Conservation (phyloP, 805 yeast genomes). For the Schwanniomyces yamadae region DNA sequence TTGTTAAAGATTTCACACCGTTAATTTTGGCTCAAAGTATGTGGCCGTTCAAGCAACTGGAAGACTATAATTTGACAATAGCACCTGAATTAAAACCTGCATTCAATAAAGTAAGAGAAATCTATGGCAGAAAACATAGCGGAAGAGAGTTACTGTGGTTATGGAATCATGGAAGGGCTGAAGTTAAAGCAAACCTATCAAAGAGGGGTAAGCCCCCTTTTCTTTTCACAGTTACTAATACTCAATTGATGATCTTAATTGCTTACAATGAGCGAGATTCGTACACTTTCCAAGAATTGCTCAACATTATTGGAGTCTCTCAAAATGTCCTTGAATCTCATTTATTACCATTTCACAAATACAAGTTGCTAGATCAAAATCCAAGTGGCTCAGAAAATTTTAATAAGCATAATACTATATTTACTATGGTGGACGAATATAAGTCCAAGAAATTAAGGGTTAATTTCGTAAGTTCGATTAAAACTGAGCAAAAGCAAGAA, state of each 20-base stretch:
- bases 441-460: slow-evolving; percentile 81
- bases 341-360: slow-evolving; percentile 74
- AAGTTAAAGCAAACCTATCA: slow-evolving; percentile 80
- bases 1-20: slow-evolving; percentile 55
- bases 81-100: slow-evolving; percentile 69
- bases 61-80: slow-evolving; percentile 46
- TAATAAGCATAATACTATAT: slow-evolving; percentile 47
- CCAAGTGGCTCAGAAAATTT: slow-evolving; percentile 62
- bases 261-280: slow-evolving; percentile 75
- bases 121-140: slow-evolving; percentile 72
- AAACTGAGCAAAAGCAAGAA: slow-evolving; percentile 65
- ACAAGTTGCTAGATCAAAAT: slow-evolving; percentile 65
- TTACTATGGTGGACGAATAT: slow-evolving; percentile 75
- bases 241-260: slow-evolving; percentile 81
- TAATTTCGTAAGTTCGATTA: slow-evolving; percentile 65
- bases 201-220: slow-evolving; percentile 81
- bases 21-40: slow-evolving; percentile 80
- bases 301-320: slow-evolving; percentile 67
- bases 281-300: slow-evolving; percentile 58
- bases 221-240: slow-evolving; percentile 74
- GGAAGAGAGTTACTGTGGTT: slow-evolving; percentile 94
- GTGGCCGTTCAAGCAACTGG: slow-evolving; percentile 71
- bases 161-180: slow-evolving; percentile 93
- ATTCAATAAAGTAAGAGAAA: slow-evolving; percentile 61
- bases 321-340: slow-evolving; percentile 69